Evolutionary conservation across 2,329 filamentous ascomycete species (phyloP), one percentile per base, ranked within the genome.

Genomic region (Periconia digitata): DNA sequence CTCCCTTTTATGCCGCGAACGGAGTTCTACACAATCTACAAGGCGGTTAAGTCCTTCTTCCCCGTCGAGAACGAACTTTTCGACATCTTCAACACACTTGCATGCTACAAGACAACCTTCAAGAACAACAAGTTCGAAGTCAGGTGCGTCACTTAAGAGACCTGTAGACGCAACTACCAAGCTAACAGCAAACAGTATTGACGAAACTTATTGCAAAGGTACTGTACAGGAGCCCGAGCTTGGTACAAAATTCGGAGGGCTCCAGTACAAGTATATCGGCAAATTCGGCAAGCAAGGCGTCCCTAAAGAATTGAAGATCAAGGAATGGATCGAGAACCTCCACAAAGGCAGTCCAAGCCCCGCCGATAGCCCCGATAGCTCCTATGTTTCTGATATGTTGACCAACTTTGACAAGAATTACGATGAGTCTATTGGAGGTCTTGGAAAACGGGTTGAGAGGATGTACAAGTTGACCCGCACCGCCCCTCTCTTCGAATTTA

Each of bases 401-500:
- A 45, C 46, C 15, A 41, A 22, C 32, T 45, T 58, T 39, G 56
- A 59, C 40, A 21, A 44, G 27, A 13, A 34, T 13, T 47, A 47
- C 32, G 55, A 58, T 39, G 46, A 43, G 22, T 50, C 46, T 15
- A 58, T 59, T 39, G 56, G 56, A 23, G 50, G 44, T 18, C 43
- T 58, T 17, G 41, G 44, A 16, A 44, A 32, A 17, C 41, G 38
- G 23, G 13, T 54, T 38, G 56, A 59, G 43, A 56, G 52, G 15
- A 49, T 59, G 24, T 44, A 44, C 43, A 52, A 47, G 16, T 24
- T 47, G 17, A 18, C 35, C 10, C 55, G 56, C 36, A 40, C 45
- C 38, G 56, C 50, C 32, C 56, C 56, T 47, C 35, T 59, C 21
- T 59, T 55, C 44, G 56, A 59, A 48, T 59, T 56, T 39, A 46